Evolutionary conservation across 305 asterid species (phyloP).

Genomic region (Solanum hybrid): DNA sequence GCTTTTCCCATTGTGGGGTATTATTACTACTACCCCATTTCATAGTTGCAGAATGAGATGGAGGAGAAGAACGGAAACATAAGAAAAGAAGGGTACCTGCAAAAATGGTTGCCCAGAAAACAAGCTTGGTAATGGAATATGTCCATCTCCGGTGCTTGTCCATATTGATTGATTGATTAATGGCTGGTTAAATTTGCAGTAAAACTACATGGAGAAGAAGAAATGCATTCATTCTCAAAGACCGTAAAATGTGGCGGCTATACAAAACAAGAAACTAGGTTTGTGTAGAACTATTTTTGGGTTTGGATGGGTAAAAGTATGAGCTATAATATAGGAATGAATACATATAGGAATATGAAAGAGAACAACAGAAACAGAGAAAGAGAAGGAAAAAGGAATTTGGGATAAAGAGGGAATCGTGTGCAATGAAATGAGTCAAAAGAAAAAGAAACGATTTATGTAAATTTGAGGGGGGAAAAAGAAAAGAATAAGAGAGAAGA

Average conservation of each 20-base stretch:
- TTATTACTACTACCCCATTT: slow-evolving; percentile 16
- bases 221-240: background rate
- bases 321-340: background rate
- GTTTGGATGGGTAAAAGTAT: background rate
- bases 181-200: background rate
- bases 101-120: slow-evolving; percentile 1
- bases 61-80: background rate
- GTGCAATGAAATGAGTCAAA: background rate
- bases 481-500: background rate
- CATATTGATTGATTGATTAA: background rate
- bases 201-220: background rate
- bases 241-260: background rate
- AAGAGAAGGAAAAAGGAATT: background rate
- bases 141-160: slow-evolving; percentile 3
- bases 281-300: background rate
- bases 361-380: background rate
- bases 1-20: slow-evolving; percentile 40
- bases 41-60: background rate
- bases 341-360: background rate
- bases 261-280: background rate
- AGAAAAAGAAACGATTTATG: background rate
- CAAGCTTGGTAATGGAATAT: background rate
- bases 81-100: background rate
- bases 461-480: no score
- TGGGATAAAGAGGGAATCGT: background rate